Base-by-base conservation (phyloP, 257 asterid genomes). In the Solanum sitiens region DNA sequence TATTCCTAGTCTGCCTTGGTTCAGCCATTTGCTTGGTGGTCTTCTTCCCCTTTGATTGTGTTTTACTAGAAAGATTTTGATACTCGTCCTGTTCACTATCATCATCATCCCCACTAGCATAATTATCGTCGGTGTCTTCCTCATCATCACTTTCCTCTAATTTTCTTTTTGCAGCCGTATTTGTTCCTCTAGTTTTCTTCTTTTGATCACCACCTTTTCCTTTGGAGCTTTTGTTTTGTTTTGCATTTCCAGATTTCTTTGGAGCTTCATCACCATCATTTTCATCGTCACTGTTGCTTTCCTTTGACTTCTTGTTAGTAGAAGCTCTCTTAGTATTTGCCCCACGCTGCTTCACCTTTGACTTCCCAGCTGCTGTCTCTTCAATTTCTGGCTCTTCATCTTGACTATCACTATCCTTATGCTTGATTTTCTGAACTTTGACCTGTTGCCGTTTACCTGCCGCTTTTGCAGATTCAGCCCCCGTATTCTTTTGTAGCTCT, bases 401-500 rank as follows among this genome's bases (percentile, higher is more conserved):
- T 83, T 77, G 87, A 21, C 74, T 86, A 37, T 87, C 90, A 30
- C 86, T 86, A n/a, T 88, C 86, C 23, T 88, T 86, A 61, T 86
- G 56, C 72, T 87, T 20, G 32, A 83, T 73, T 79, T 59, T 88
- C 72, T 85, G 88, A 42, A n/a, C 56, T 72, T 83, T 88, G 25
- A 61, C 89, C 87, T 92, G 92, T 30, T 93, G 83, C 83, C 83
- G 86, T 89, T 91, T 91, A 61, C 86, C 89, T 37, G 86, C 90
- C 45, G 86, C 94, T 92, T 93, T 93, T 25, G 91, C 87, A 83
- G 94, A 91, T 90, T 94, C 98, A 40, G 89, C 88, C 80, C 96
- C 98, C 50, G 88, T 89, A 86, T 94, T 87, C 90, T 95, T 94
- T 92, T 97, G 99, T 88, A 96, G 85, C 89, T 97, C 99, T 4